Base-by-base conservation (phyloP, 495 filamentous ascomycete species). In the Xylaria nigripes region DNA sequence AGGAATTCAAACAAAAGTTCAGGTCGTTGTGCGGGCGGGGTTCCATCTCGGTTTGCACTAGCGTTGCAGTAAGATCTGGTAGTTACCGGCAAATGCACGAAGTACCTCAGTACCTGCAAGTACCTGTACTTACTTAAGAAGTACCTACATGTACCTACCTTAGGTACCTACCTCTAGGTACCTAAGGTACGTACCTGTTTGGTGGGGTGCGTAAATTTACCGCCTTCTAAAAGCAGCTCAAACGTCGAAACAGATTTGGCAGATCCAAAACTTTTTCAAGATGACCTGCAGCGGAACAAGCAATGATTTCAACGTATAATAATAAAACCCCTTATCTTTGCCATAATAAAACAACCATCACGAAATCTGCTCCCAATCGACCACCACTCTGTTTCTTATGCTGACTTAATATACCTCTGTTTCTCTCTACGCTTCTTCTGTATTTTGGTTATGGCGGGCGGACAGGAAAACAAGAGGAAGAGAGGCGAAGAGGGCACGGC, bases 391-490 rank as follows among this genome's bases (percentile, higher is more conserved):
- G 29, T 24, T 19, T 13, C 9, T 23, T 3, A 12, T n/a, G 10
- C 12, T 5, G 19, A 13, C 19, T 22, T 21, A 27, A 4, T 27
- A 13, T 16, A 23, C 22, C 34, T 23, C 10, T 21, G 23, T 16
- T 18, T 45, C 29, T 13, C 9, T 3, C 1, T n/a, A n/a, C 29
- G 18, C 16, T 1, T 12, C 29, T 19, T 38, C n/a, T 13, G 1
- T 18, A 6, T 6, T 21, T 45, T 6, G 48, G 74, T 41, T 49
- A 85, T 83, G 80, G 66, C 76, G 7, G 75, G 77, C 30, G 72
- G 71, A 45, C 72, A 77, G 27, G 78, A 81, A 42, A 85, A 86
- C 66, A 94, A 94, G 75, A 79, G 88, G 55, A 89, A 90, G 72
- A 78, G 86, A 58, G 62, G 66, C 29, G 78, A 76, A 2, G 80